These are phyloP conservation scores for Sicyos edulis DNA, from an alignment of 306 rosid genomes.

Conservation along the genomic window DNA sequence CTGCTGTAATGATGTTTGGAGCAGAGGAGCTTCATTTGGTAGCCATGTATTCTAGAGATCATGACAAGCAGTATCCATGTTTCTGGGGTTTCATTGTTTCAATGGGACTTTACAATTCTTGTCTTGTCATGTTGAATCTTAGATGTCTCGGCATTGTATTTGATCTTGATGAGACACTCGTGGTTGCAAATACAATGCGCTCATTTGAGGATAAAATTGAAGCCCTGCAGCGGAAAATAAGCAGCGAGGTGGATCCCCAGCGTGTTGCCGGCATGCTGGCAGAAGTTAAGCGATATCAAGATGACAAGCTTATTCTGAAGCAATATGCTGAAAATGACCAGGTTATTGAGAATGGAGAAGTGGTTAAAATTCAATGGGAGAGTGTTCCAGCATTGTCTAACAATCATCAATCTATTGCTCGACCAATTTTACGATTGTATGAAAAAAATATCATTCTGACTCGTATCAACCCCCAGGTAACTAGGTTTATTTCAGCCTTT, in stretches of 20 bases:
- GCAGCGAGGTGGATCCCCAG: constrained; percentile 67
- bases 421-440: constrained; percentile 76
- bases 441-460: constrained; percentile 91
- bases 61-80: constrained; percentile 54
- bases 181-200: constrained; percentile 98
- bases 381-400: constrained; percentile 80
- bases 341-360: constrained; percentile 82
- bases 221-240: constrained; percentile 81
- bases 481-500: constrained; percentile 20
- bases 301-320: constrained; percentile 77
- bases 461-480: constrained; percentile 94
- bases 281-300: constrained; percentile 80
- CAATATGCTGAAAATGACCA: constrained; percentile 92
- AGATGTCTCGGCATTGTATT: constrained; percentile 98
- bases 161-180: constrained; percentile 96
- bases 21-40: constrained; percentile 93
- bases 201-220: constrained; percentile 97
- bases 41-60: constrained; percentile 71
- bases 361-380: constrained; percentile 75
- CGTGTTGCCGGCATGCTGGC: constrained; percentile 79
- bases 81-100: constrained; percentile 89
- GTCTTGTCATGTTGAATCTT: constrained; percentile 87
- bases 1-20: constrained; percentile 68
- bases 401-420: constrained; percentile 58
- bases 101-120: constrained; percentile 70